Evolutionary conservation across 139 green algal genomes (phyloP), one percentile per base, ranked within the genome.

Genomic region (Deuterostichococcus epilithicus): DNA sequence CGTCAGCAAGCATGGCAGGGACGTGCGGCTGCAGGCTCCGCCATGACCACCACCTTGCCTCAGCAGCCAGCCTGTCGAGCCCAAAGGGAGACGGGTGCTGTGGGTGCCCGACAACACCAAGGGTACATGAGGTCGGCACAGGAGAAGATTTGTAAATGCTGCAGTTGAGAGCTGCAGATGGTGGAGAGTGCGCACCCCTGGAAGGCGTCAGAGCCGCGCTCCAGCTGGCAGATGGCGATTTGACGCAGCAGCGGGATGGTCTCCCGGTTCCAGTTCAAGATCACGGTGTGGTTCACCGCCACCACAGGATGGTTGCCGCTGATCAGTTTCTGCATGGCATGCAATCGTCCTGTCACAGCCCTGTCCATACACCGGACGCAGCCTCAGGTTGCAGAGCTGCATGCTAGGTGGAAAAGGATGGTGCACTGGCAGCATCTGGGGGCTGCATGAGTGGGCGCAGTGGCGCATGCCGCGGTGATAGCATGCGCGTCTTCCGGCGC

Each of bases 241-340:
- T 85, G 80, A 1, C 73, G 69, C 58, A 85, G 72, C 72, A 85
- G 68, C 1, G 80, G 76, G 23, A 85, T 69, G 0, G 73, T 78
- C 73, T 85, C 72, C 26, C 30, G 39, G 73, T 79, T 85, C 80
- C 80, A 85, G 68, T 77, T 77, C 23, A 85, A 59, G 39, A 85
- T 74, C 25, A 85, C 72, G 32, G 80, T 85, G 76, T 85, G 80
- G 39, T 81, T 81, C 32, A 35, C 30, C 25, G 80, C 76, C n/a
- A 79, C 67, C 52, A 85, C 80, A 18, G 52, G 68, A 30, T 82
- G 81, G 80, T 82, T 85, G 0, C 79, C 74, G 32, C 70, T 81
- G 10, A 63, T 47, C 30, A 81, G 39, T 33, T 42, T 45, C 76
- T 80, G 35, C 68, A 76, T 2, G n/a, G n/a, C n/a, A n/a, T n/a